Base-by-base conservation (phyloP, 2,329 filamentous ascomycete species). In the Paecilomyces formosus region DNA sequence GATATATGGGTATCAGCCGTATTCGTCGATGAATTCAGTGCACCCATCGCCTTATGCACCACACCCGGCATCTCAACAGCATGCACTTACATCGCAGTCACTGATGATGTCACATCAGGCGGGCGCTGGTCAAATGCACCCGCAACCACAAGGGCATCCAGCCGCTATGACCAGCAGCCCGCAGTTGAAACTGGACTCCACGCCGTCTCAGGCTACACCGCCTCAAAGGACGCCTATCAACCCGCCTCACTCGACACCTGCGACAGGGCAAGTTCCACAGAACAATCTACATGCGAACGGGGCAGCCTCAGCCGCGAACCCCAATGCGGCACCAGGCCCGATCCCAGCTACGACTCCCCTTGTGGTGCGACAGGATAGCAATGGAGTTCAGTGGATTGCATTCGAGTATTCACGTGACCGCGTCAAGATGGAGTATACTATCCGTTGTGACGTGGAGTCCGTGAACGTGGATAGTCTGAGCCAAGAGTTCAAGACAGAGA, bases 381-480 rank as follows among this genome's bases (percentile, higher is more conserved):
- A 96, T 65, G 94, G 94, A 8, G 93, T 97, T 6, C 94, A 97
- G 74, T 97, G 94, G 94, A 97, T 97, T 69, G 92, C 92, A 0
- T 99, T 97, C 62, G 94, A 99, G 74, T 99, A 99, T 73, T 97
- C 93, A 11, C 86, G 93, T 61, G 93, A 99, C 71, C 84, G 93
- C 53, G 92, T 97, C 65, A 99, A 99, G 85, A 96, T 97, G 92
- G 92, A 97, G 76, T 99, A 99, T 77, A 97, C 92, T 0, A 99
- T 99, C 68, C 88, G 94, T 56, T 97, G 94, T 73, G 94, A 97
- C 67, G 94, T 97, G 21, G 94, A 97, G 77, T 97, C 92, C 0
- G 92, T 99, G 62, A 92, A 92, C 70, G 92, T 93, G 52, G 92
- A 97, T 58, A 87, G 87, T 61, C 82, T 99, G 18, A 84, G 85